These are phyloP conservation scores for Coemansia sp. DNA, from an alignment of 192 early-diverging fungal genomes.

Conservation along the genomic window DNA sequence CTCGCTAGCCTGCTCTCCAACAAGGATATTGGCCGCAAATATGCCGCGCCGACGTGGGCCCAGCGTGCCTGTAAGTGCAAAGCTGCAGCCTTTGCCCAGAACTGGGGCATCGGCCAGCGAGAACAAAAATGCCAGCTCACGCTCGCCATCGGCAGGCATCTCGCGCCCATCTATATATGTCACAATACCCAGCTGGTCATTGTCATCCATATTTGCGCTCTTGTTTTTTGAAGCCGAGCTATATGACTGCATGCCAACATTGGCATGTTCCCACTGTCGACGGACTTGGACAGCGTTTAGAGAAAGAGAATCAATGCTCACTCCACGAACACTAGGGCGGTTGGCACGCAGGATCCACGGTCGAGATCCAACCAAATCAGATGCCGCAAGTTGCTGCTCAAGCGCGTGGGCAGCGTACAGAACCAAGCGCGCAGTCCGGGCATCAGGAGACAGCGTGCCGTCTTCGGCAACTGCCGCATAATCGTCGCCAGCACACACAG, in stretches of 20 bases:
- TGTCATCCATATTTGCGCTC: neutral
- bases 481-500: neutral
- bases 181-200: slow-evolving; percentile 18
- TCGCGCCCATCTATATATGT: slow-evolving; percentile 37
- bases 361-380: slow-evolving; percentile 33
- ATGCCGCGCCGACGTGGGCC: slow-evolving; percentile 45
- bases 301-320: slow-evolving; percentile 18
- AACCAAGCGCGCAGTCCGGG: slow-evolving; percentile 25
- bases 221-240: neutral
- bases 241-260: neutral
- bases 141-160: neutral
- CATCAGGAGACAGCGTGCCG: slow-evolving; percentile 30
- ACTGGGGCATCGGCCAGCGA: slow-evolving; percentile 43
- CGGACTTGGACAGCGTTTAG: slow-evolving; percentile 24
- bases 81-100: slow-evolving; percentile 29
- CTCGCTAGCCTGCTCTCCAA: slow-evolving; percentile 9
- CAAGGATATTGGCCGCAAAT: slow-evolving; percentile 42
- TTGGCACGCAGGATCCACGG: slow-evolving; percentile 41
- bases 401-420: slow-evolving; percentile 38
- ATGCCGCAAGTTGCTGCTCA: slow-evolving; percentile 30
- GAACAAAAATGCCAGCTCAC: slow-evolving; percentile 41
- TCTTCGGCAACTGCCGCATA: slow-evolving; percentile 21
- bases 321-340: slow-evolving; percentile 32
- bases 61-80: slow-evolving; percentile 49
- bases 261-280: slow-evolving; percentile 39